Percentiles rank a stretch among this genome's conserved stretches.
Conservation (phyloP, 2,329 filamentous ascomycete genomes). For the Curvularia spicifera region DNA sequence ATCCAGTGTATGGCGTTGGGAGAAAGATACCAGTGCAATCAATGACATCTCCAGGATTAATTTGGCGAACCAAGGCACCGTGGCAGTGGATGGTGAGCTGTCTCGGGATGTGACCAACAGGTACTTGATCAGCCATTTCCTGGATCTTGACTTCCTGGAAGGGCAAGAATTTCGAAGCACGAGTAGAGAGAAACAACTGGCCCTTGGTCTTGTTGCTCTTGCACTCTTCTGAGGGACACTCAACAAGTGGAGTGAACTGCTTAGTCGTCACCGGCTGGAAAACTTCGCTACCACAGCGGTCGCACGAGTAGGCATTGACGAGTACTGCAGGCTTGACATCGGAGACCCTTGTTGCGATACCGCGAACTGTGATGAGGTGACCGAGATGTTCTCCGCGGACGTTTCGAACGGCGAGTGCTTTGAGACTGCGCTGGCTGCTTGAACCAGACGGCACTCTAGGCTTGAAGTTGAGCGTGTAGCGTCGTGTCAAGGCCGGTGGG, state of each 20-base stretch:
- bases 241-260: conserved; percentile 83
- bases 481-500: conserved; percentile 86
- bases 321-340: conserved; percentile 98
- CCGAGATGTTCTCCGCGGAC: conserved; percentile 93
- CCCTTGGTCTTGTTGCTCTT: conserved; percentile 89
- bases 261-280: conserved; percentile 95
- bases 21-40: conserved; percentile 96
- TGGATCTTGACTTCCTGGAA: conserved; percentile 99
- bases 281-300: conserved; percentile 94
- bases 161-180: conserved; percentile 93
- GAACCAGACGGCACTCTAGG: conserved; percentile 77
- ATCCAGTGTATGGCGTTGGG: conserved; percentile 97
- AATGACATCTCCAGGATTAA: conserved; percentile 93
- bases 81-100: conserved; percentile 89
- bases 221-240: conserved; percentile 91
- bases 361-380: conserved; percentile 89
- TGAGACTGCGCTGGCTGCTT: conserved; percentile 63
- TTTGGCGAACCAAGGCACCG: conserved; percentile 80
- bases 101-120: conserved; percentile 94
- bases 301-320: conserved; percentile 97
- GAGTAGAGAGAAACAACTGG: conserved; percentile 90
- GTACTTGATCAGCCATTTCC: conserved; percentile 98
- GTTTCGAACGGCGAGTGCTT: conserved; percentile 86
- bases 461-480: conserved; percentile 97
- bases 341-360: conserved; percentile 92